A percentile compares a stretch with the other conserved stretches of the same genome.
These are phyloP conservation scores for Brassica balearica DNA, from an alignment of 441 rosid genomes.

Conservation along the genomic window DNA sequence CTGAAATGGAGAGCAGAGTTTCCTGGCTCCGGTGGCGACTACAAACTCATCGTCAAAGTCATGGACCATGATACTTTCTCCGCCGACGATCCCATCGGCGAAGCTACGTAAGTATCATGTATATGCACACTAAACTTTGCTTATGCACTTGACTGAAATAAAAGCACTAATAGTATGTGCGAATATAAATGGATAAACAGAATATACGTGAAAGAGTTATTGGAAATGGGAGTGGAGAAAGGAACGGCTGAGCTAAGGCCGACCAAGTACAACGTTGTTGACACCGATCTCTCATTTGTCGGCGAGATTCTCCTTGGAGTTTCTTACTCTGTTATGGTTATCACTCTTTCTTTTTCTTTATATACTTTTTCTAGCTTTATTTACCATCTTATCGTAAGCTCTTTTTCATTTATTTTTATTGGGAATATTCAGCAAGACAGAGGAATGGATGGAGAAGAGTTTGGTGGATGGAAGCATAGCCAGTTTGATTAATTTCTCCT, in stretches of 20 bases:
- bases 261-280: conserved; percentile 58
- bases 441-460: conserved; percentile 44
- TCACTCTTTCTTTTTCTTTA: background rate
- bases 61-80: conserved; percentile 89
- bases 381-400: background rate
- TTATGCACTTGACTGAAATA: background rate
- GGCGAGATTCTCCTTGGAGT: conserved; percentile 82
- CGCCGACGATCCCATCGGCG: conserved; percentile 70
- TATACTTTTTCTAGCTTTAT: background rate
- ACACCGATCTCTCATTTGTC: conserved; percentile 51
- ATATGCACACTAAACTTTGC: background rate
- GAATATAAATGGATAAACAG: conserved; percentile 42
- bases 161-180: background rate
- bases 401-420: background rate
- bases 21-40: conserved; percentile 66
- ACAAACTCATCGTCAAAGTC: conserved; percentile 66
- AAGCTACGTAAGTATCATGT: conserved; percentile 62
- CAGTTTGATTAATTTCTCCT: conserved; percentile 24
- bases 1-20: conserved; percentile 71
- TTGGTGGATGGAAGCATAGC: conserved; percentile 86
- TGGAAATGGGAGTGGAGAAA: conserved; percentile 71
- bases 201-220: conserved; percentile 68
- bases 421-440: conserved; percentile 48
- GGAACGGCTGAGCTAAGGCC: conserved; percentile 68
- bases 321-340: conserved; percentile 59